Evolutionary conservation across 169 alveolate genomes (phyloP), one percentile per base, ranked within the genome.

Genomic region (Plasmodium vinckei): DNA sequence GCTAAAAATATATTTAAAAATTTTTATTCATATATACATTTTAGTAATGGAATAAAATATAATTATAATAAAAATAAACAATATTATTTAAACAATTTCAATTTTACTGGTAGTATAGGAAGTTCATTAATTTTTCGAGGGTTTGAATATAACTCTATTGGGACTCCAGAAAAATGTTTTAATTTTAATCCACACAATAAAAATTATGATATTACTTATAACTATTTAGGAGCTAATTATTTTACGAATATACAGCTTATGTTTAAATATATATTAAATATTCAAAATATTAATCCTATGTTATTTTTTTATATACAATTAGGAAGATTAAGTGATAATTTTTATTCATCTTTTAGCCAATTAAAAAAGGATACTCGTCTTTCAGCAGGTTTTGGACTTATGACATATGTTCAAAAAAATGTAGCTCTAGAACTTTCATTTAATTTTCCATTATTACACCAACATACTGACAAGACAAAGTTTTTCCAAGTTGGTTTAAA

Each of bases 51-150:
- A 12, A 59, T 84, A 33, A 84, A 84, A 51, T 60, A 59, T 27
- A 57, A 54, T 51, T 84, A 57, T 84, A 15, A 63, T 46, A 47
- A 25, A 19, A 13, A 25, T n/a, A 63, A 47, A 25, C 67, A 49
- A 1, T 64, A 25, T 23, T 59, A 65, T 15, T 27, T 84, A 13
- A 63, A 61, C 12, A 49, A 44, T 33, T 84, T 84, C 63, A 71
- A 84, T 57, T 84, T 57, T n/a, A 84, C 87, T 61, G 91, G 91
- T 15, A 84, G 91, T 51, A 57, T 84, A 9, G 91, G 91, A 1
- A 67, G 75, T 49, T 67, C 86, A 9, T 61, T 84, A 69, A 68
- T 72, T 10, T 84, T 84, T 17, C 6, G 91, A 44, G 91, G 91
- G 0, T 84, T 84, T 51, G 91, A 84, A 69, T 33, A 84, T 47